These are phyloP conservation scores for Komagataella kurtzmanii DNA, from an alignment of 805 yeast genomes.

Conservation along the genomic window DNA sequence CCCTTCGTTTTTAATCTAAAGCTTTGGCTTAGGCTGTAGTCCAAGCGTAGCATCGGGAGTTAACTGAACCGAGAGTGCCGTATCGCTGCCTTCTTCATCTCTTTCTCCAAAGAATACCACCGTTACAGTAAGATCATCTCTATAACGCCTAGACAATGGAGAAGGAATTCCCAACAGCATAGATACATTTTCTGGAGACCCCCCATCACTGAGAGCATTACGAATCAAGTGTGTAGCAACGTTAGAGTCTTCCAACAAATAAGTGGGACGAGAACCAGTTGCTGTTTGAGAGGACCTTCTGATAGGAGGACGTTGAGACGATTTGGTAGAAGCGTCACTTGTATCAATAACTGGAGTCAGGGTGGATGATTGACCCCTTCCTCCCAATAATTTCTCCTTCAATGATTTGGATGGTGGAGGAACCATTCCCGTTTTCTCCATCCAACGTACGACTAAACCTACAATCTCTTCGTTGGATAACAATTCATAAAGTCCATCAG, in stretches of 20 bases:
- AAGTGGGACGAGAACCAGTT: constrained; percentile 20
- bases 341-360: constrained; percentile 54
- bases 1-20: background rate
- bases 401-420: constrained; percentile 30
- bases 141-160: constrained; percentile 79
- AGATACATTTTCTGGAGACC: constrained; percentile 75
- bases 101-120: constrained; percentile 83
- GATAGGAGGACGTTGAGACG: constrained; percentile 58
- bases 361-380: constrained; percentile 22
- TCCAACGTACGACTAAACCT: constrained; percentile 87
- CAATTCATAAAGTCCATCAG: constrained; percentile 91
- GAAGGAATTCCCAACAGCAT: constrained; percentile 85
- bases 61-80: background rate
- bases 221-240: constrained; percentile 89
- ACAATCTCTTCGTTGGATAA: constrained; percentile 87
- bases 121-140: constrained; percentile 93
- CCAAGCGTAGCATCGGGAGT: background rate
- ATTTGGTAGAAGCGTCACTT: constrained; percentile 41
- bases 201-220: constrained; percentile 82
- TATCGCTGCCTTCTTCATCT: constrained; percentile 4
- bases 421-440: constrained; percentile 57
- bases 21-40: background rate
- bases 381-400: constrained; percentile 9
- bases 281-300: constrained; percentile 27
- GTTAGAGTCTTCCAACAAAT: constrained; percentile 67